A percentile compares a stretch with the other conserved stretches of the same genome.
These are phyloP conservation scores for Starmerella bombi DNA, from an alignment of 805 yeast genomes.

Conservation along the genomic window DNA sequence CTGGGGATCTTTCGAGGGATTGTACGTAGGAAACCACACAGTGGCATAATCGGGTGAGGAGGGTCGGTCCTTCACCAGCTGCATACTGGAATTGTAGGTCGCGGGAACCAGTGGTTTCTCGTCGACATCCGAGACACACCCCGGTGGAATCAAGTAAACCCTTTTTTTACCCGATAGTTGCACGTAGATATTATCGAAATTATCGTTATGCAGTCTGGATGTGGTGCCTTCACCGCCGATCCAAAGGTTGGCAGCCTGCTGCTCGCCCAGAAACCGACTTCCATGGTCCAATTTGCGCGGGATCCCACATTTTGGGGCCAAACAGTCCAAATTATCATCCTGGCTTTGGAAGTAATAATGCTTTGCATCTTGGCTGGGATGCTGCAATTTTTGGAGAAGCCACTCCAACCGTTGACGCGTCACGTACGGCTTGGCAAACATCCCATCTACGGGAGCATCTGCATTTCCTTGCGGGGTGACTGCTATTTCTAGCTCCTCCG, in stretches of 20 bases:
- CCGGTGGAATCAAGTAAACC: conserved; percentile 28
- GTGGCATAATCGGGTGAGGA: conserved; percentile 2
- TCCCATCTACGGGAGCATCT: conserved; percentile 27
- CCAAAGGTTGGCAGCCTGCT: conserved; percentile 32
- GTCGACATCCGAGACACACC: conserved; percentile 23
- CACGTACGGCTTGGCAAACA: conserved; percentile 27
- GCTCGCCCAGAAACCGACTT: conserved; percentile 20
- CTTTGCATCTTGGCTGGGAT: background rate
- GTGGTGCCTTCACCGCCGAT: conserved; percentile 26
- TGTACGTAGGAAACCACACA: conserved; percentile 27
- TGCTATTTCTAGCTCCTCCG: conserved; percentile 20
- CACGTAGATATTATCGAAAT: conserved; percentile 29
- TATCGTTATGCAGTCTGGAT: conserved; percentile 29
- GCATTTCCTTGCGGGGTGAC: conserved; percentile 30
- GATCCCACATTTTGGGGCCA: conserved; percentile 8
- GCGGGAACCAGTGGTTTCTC: conserved; percentile 26
- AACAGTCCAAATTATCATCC: conserved; percentile 25
- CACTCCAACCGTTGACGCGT: conserved; percentile 19
- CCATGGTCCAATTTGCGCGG: conserved; percentile 16
- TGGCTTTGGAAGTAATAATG: conserved; percentile 30
- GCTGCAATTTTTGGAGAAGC: conserved; percentile 18
- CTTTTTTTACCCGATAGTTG: conserved; percentile 28
- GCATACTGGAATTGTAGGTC: conserved; percentile 22
- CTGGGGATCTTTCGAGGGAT: conserved; percentile 19
- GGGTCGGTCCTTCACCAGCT: conserved; percentile 11